Evolutionary conservation across 176 grass and related monocot genomes (phyloP).

Genomic region (Puya raimondii): DNA sequence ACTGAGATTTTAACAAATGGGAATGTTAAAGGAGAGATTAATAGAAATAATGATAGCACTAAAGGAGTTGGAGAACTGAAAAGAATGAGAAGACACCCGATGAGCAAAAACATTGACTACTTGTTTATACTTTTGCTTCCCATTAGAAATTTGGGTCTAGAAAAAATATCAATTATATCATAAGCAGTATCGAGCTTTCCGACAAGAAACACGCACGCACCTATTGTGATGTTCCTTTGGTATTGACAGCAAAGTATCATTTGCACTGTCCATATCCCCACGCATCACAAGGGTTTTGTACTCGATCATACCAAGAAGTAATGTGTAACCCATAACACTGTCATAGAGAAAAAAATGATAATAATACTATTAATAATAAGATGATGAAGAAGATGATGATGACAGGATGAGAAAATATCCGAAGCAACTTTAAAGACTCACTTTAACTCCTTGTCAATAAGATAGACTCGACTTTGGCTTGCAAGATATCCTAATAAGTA

Average conservation of each 20-base stretch:
- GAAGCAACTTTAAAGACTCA: conserved; percentile 29
- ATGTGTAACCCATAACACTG: conserved; percentile 96
- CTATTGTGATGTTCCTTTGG: conserved; percentile 87
- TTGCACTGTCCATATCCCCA: conserved; percentile 8
- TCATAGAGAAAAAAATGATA: conserved; percentile 24
- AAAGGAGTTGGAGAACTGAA: conserved; percentile 8
- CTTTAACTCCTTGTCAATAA: conserved; percentile 99
- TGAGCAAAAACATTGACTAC: neutral
- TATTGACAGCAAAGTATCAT: conserved; percentile 74
- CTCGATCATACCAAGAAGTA: conserved; percentile 95
- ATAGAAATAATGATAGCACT: neutral
- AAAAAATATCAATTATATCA: neutral
- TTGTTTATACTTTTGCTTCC: neutral
- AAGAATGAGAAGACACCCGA: neutral
- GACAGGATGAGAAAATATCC: neutral
- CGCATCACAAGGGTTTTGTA: conserved; percentile 99
- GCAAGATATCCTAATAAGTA: conserved; percentile 97
- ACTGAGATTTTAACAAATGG: conserved; percentile 25
- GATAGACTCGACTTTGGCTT: conserved; percentile 92
- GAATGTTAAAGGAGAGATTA: conserved; percentile 13
- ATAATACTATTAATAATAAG: too few relatives aligned
- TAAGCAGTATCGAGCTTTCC: neutral
- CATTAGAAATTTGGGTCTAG: neutral
- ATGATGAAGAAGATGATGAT: conserved; percentile 19
- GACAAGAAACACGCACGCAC: conserved; percentile 13